Base-by-base conservation (phyloP, 1,139 yeast genomes). In the Pichiaceae sp. region DNA sequence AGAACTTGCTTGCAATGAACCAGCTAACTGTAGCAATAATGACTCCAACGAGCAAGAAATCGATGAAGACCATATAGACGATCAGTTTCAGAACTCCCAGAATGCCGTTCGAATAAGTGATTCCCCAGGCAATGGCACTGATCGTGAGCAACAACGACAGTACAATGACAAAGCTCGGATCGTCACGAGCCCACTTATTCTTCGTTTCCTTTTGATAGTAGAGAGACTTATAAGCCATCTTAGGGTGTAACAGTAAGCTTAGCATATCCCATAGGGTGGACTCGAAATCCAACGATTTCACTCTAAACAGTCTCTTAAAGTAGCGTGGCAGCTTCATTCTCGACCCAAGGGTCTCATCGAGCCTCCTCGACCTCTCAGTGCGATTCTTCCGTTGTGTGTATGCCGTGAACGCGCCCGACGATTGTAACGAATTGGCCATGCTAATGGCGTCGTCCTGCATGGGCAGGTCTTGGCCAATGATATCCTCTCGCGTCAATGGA, bases 201-300 rank as follows among this genome's bases (percentile, higher is more conserved):
- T 74, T 75, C 2, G 83, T 77, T 48, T 78, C 83, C 46, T 72
- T 75, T 49, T 85, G 89, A 56, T 83, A 85, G 54, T 84, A 85
- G 42, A 85, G 72, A 17, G 91, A 75, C 45, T 84, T 70, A 63
- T 83, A 86, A 54, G 87, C 93, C 45, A 84, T 78, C 47, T 79
- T 73, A 2, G 96, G 96, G 33, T 80, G 74, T 29, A 77, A 63
- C 18, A 87, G 66, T 39, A 87, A 62, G 50, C 85, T 74, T 47
- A 82, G 66, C 57, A 86, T 79, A 56, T 87, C 96, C 95, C 96
- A 87, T 43, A 78, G 70, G 15, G 96, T 95, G 2, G 95, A 83
- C 57, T 87, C 96, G 52, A 86, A 84, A 60, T 87, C 96, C 37
- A 87, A 66, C 0, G 95, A 80, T 9, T 79, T 82, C 4, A 95